Evolutionary conservation across 768 basidiomycete genomes (phyloP), one percentile per base, ranked within the genome.

Genomic region (Filobasidium floriforme): DNA sequence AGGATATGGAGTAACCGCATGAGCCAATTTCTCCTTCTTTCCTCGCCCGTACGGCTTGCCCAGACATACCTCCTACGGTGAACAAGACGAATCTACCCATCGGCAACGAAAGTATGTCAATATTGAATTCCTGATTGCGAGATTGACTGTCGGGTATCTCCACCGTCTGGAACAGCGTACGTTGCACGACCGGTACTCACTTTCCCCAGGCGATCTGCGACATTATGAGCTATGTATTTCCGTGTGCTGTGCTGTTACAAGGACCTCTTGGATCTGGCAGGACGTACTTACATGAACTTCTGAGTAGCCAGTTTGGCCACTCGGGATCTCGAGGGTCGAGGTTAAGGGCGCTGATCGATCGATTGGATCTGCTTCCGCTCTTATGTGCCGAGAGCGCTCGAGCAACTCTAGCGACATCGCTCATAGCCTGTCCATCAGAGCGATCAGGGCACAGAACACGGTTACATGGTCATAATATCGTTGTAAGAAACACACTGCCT

Each of bases 181-280:
- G 46, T 22, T 12, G n/a, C 46, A 49, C 22, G 5, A 44, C 12
- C n/a, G 28, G 5, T 14, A 65, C 64, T 18, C 51, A 65, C 64
- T 52, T 41, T 41, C 64, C 64, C 64, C 64, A 65, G 28, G 64
- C 64, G 44, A 65, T 65, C 12, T 49, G 64, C 32, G 64, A 65
- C 64, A 65, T 65, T 41, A 41, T 65, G 44, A n/a, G 7, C 26
- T 22, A 51, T 51, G 18, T 15, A n/a, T 2, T 26, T 57, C 15
- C 22, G 26, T n/a, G n/a, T n/a, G n/a, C n/a, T n/a, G n/a, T n/a
- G n/a, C n/a, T n/a, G n/a, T n/a, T n/a, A n/a, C n/a, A n/a, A n/a
- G n/a, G n/a, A n/a, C n/a, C n/a, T n/a, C n/a, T n/a, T n/a, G n/a
- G n/a, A n/a, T n/a, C n/a, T n/a, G n/a, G n/a, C n/a, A n/a, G n/a